These are phyloP conservation scores for Yamadazyma triangularis DNA, from an alignment of 1,139 yeast species.

Conservation along the genomic window DNA sequence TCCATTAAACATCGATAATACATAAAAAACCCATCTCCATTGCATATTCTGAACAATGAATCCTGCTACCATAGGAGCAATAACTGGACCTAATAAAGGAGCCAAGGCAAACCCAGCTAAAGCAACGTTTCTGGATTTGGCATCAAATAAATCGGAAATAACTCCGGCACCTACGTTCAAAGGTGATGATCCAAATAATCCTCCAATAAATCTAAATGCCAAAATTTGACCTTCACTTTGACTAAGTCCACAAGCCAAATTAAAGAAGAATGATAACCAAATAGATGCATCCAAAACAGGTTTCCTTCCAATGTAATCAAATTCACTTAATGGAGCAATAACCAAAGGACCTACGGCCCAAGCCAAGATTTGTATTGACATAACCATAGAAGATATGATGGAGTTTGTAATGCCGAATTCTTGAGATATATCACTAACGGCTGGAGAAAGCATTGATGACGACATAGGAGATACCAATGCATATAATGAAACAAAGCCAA, in stretches of 20 bases:
- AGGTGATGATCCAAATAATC: conserved; percentile 39
- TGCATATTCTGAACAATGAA: conserved; percentile 43
- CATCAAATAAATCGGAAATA: conserved; percentile 33
- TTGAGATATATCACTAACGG: conserved; percentile 28
- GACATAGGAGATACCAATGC: conserved; percentile 46
- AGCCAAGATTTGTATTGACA: conserved; percentile 42
- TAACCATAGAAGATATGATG: conserved; percentile 33
- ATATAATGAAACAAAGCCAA: conserved; percentile 36
- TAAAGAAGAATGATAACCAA: conserved; percentile 33
- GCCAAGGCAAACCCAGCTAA: conserved; percentile 42
- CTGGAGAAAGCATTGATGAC: conserved; percentile 43
- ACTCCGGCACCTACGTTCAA: conserved; percentile 46
- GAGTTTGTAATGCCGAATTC: conserved; percentile 31
- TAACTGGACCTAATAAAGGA: conserved; percentile 54
- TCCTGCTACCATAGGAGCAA: conserved; percentile 58
- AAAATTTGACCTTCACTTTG: conserved; percentile 36
- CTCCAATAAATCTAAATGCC: conserved; percentile 37
- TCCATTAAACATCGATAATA: conserved; percentile 39
- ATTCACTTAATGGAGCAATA: conserved; percentile 44
- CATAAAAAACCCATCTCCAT: conserved; percentile 46
- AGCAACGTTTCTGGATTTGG: conserved; percentile 33
- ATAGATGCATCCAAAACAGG: conserved; percentile 34
- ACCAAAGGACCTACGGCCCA: conserved; percentile 46
- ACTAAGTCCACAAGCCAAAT: conserved; percentile 39
- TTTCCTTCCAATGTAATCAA: conserved; percentile 39